Percentiles rank a stretch among this genome's conserved stretches.
phyloP scores from a whole-genome alignment of 1,284 basidiomycete genomes.

The Apiotrichum laibachii region DNA sequence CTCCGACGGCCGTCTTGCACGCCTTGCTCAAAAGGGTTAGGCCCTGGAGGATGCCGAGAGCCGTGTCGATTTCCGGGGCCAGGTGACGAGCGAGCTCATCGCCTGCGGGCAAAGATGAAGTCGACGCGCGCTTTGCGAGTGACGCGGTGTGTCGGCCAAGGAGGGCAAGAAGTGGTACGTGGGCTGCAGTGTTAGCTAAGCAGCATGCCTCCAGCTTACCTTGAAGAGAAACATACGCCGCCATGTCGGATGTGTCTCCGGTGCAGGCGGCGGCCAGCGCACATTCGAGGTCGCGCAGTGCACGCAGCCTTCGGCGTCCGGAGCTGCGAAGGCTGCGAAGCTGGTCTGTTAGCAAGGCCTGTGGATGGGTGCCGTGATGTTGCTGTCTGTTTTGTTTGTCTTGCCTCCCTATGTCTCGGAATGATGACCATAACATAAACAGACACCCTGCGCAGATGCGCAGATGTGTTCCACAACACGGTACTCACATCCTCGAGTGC shows the following conservation, averaged over 20 bases:
- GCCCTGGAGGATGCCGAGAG: slow-evolving; percentile 72
- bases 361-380: neutral
- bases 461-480: neutral
- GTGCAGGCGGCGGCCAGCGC: slow-evolving; percentile 20
- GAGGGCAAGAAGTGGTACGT: slow-evolving; percentile 31
- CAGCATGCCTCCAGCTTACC: slow-evolving; percentile 2
- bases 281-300: slow-evolving; percentile 28
- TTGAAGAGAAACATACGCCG: slow-evolving; percentile 10
- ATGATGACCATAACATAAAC: too few relatives aligned
- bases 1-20: slow-evolving; percentile 68
- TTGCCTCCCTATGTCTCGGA: too few relatives aligned
- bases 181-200: slow-evolving; percentile 22
- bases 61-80: slow-evolving; percentile 36
- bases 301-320: slow-evolving; percentile 25
- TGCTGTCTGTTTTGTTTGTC: neutral
- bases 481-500: slow-evolving; percentile 9
- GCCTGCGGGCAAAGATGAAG: slow-evolving; percentile 27
- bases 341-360: slow-evolving; percentile 12
- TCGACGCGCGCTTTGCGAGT: slow-evolving; percentile 27
- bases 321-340: slow-evolving; percentile 32
- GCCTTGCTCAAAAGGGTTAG: slow-evolving; percentile 66
- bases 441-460: too few relatives aligned
- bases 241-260: slow-evolving; percentile 3
- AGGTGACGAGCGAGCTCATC: slow-evolving; percentile 34
- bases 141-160: slow-evolving; percentile 37